Base-by-base conservation (phyloP, 352 stramenopile genomes). In the Globisporangium solare region DNA sequence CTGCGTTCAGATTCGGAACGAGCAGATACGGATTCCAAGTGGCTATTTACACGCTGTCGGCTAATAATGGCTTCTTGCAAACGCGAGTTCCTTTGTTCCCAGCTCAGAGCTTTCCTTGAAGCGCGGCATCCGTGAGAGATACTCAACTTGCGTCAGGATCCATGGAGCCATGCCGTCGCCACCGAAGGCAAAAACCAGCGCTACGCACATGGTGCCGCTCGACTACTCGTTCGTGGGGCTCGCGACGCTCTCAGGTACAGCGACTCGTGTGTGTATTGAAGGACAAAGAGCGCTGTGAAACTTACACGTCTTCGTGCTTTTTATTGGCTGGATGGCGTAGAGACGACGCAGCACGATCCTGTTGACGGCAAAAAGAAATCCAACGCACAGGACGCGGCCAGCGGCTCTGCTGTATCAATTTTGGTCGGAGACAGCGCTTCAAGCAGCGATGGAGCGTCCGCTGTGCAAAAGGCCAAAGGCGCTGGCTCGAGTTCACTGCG, bases 161-260 rank as follows among this genome's bases (percentile, higher is more conserved):
- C 11, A 8, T 47, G 54, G 55, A 55, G 47, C n/a, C 15, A 41
- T 40, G 10, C 32, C 47, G 11, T 32, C 48, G 41, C 55, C 55
- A 6, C 18, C 32, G 5, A 61, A 46, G 31, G 20, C 31, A 48
- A 48, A 46, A 35, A 35, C 27, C 27, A 35, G 27, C 27, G 27
- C 27, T 7, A 15, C 48, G 8, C 48, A 62, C 41, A 35, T 58
- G 0, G 56, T 70, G 13, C 77, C 75, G 2, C 61, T 89, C 17
- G 77, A 88, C 58, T 89, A 79, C 50, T 89, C 79, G 10, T 89
- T 89, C 64, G 86, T 89, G 75, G 74, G 77, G 1, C 71, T 89
- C 20, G 31, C 63, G 0, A 58, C 66, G 1, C 67, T 88, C 12
- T 79, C 74, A 48, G 79, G 79, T 89, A 57, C 11, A 64, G 40